Percentiles rank a stretch among this genome's conserved stretches.
Evolutionary conservation across 345 rosid species (phyloP).

Genomic region (Raphanus sativus): DNA sequence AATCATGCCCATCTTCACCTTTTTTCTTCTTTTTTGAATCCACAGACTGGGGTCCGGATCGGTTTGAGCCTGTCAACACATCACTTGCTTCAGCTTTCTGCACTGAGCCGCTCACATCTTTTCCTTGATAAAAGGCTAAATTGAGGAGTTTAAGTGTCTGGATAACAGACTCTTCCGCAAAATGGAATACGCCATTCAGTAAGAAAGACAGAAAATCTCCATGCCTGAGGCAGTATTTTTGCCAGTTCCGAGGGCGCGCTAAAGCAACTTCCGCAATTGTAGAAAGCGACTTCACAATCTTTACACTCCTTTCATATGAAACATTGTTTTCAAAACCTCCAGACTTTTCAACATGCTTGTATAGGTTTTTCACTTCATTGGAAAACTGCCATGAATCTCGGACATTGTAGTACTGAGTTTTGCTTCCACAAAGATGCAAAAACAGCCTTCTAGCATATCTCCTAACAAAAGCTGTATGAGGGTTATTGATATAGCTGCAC

Average conservation of each 20-base stretch:
- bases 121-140: conserved; percentile 89
- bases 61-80: conserved; percentile 55
- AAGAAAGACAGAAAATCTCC: conserved; percentile 78
- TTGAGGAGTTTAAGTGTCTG: conserved; percentile 87
- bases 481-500: conserved; percentile 94
- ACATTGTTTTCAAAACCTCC: conserved; percentile 85
- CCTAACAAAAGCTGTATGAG: conserved; percentile 89
- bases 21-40: conserved; percentile 95
- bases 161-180: conserved; percentile 88
- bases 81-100: conserved; percentile 77
- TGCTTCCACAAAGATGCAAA: conserved; percentile 95
- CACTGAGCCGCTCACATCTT: conserved; percentile 60
- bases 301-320: conserved; percentile 89
- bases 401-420: conserved; percentile 90
- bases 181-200: conserved; percentile 73
- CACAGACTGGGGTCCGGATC: conserved; percentile 58
- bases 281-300: conserved; percentile 86
- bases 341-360: conserved; percentile 87
- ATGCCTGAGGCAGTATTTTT: conserved; percentile 89
- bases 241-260: conserved; percentile 98
- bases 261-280: conserved; percentile 92
- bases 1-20: conserved; percentile 80
- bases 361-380: conserved; percentile 72
- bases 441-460: conserved; percentile 98
- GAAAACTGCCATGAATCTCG: conserved; percentile 98